Conservation (phyloP, 2,329 filamentous ascomycete genomes). For the Fusarium sp. region DNA sequence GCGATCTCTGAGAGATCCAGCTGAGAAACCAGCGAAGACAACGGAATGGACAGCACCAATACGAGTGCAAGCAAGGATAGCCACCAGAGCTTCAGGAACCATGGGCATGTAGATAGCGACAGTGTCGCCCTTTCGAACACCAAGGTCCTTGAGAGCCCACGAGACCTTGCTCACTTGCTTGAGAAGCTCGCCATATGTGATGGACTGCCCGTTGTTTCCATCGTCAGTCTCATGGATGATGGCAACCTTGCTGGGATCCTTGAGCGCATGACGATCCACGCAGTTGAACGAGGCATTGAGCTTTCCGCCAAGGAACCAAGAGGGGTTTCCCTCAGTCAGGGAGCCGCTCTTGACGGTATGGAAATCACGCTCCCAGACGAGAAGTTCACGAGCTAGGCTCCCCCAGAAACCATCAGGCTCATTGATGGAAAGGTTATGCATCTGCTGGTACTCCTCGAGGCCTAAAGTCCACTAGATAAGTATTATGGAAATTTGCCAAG, state of each 20-base stretch:
- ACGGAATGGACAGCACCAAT: conserved; percentile 95
- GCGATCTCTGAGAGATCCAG: conserved; percentile 90
- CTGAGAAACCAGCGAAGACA: conserved; percentile 94
- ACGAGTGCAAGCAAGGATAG: conserved; percentile 81
- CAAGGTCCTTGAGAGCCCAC: conserved; percentile 88
- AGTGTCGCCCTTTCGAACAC: conserved; percentile 93
- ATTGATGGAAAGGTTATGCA: conserved; percentile 84
- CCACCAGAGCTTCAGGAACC: conserved; percentile 92
- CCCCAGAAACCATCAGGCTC: conserved; percentile 90
- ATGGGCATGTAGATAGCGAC: conserved; percentile 96
- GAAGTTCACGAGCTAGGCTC: conserved; percentile 81
- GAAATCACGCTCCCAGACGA: conserved; percentile 90
- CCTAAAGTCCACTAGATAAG: conserved; percentile 54
- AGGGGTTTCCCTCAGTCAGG: conserved; percentile 80
- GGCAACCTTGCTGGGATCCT: conserved; percentile 87
- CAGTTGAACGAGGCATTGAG: conserved; percentile 96
- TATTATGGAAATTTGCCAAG: background rate
- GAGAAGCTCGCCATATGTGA: conserved; percentile 91
- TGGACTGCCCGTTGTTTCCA: conserved; percentile 82
- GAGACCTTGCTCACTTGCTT: conserved; percentile 87
- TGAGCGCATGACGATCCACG: conserved; percentile 90
- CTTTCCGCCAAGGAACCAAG: conserved; percentile 92
- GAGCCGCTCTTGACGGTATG: conserved; percentile 83
- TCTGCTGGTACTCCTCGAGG: conserved; percentile 71
- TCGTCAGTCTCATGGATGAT: conserved; percentile 98